Conservation (phyloP, 371 early-diverging fungal genomes). For the Gilbertella persicaria region DNA sequence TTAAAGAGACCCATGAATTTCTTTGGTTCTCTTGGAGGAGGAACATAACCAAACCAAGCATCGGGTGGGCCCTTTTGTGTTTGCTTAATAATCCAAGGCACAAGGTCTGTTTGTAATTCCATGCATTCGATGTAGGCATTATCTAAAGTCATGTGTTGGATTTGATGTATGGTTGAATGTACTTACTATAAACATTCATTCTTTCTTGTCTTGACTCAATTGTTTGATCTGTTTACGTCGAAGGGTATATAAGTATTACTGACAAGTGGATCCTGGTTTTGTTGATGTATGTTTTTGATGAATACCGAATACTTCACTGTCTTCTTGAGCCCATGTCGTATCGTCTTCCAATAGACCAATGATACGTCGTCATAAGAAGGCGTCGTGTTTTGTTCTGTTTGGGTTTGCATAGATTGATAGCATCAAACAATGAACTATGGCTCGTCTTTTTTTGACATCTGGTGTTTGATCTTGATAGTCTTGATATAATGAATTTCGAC, state of each 20-base stretch:
- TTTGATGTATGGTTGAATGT: neutral
- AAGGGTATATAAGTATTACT: constrained; percentile 10
- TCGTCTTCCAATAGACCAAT: constrained; percentile 5
- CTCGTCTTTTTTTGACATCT: constrained; percentile 10
- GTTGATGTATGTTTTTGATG: constrained; percentile 1
- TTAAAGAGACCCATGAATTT: constrained; percentile 30
- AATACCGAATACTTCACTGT: neutral
- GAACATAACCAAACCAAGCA: constrained; percentile 29
- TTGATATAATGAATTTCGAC: constrained; percentile 21
- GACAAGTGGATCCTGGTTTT: neutral
- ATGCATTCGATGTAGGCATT: constrained; percentile 22
- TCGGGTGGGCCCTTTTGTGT: constrained; percentile 33
- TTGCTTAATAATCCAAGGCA: constrained; percentile 27
- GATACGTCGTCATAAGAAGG: constrained; percentile 19
- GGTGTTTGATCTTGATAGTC: constrained; percentile 9
- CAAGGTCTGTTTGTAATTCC: constrained; percentile 14
- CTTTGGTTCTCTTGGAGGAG: constrained; percentile 22
- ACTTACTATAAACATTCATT: constrained; percentile 23
- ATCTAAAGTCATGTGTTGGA: constrained; percentile 3
- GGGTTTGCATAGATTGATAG: constrained; percentile 21
- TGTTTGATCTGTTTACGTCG: constrained; percentile 25
- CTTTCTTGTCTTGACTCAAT: constrained; percentile 25
- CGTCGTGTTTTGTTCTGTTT: constrained; percentile 3
- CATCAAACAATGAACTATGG: constrained; percentile 22
- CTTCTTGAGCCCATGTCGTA: constrained; percentile 3